Conservation (phyloP, 1,284 basidiomycete species). For the Xanthoconium separans region DNA sequence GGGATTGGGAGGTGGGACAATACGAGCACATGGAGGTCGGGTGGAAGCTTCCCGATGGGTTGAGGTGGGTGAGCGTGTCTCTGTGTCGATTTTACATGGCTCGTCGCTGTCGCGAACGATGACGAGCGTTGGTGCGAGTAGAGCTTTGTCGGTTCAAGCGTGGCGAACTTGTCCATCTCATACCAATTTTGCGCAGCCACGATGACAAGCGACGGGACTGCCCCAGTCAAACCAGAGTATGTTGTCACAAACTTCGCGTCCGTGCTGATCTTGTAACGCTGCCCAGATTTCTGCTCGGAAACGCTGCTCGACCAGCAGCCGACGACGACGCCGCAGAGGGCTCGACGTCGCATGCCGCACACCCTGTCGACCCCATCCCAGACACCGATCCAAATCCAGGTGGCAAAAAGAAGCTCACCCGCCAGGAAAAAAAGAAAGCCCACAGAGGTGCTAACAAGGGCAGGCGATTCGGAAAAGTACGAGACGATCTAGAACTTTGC, state of each 20-base stretch:
- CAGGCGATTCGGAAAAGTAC: conserved; percentile 66
- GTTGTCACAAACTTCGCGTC: conserved; percentile 23
- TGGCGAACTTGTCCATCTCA: conserved; percentile 75
- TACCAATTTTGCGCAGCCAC: conserved; percentile 10
- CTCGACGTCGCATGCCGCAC: conserved; percentile 42
- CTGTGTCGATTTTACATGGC: conserved; percentile 12
- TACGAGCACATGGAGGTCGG: conserved; percentile 72
- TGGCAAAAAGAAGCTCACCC: conserved; percentile 46
- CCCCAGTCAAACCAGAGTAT: conserved; percentile 76
- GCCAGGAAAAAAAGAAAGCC: conserved; percentile 72
- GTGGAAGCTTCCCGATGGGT: conserved; percentile 72
- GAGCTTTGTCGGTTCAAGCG: conserved; percentile 74
- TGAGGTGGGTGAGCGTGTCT: conserved; percentile 8
- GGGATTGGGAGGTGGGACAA: conserved; percentile 72
- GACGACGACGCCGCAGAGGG: conserved; percentile 83
- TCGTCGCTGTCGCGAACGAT: conserved; percentile 5
- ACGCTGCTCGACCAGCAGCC: conserved; percentile 38
- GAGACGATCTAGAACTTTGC: conserved; percentile 76
- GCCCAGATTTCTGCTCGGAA: conserved; percentile 58
- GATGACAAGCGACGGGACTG: conserved; percentile 49
- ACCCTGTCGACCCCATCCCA: conserved; percentile 18
- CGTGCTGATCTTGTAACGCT: neutral
- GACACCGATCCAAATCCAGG: conserved; percentile 35
- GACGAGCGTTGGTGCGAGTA: conserved; percentile 36
- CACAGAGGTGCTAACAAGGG: conserved; percentile 79